Conservation (phyloP, 2,329 filamentous ascomycete genomes). For the Atkinsonella hypoxylon region DNA sequence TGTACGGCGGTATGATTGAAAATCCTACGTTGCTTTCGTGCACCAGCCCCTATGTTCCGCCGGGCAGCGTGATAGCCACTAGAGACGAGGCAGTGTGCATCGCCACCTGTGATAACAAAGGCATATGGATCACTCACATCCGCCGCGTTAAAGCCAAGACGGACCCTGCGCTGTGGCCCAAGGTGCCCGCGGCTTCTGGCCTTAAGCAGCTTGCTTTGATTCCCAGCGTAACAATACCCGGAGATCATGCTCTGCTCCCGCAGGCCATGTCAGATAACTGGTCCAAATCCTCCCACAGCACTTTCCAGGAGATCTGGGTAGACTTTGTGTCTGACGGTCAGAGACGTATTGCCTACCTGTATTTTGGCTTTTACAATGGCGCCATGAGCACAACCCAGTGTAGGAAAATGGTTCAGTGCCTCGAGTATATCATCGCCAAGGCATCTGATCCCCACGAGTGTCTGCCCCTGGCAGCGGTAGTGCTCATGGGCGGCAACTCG, state of each 20-base stretch:
- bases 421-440: conserved; percentile 21
- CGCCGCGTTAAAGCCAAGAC: conserved; percentile 25
- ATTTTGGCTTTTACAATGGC: conserved; percentile 32
- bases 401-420: conserved; percentile 21
- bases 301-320: conserved; percentile 28
- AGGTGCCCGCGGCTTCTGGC: conserved; percentile 24
- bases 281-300: conserved; percentile 15
- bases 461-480: conserved; percentile 21
- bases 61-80: conserved; percentile 21
- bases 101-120: conserved; percentile 24
- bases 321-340: conserved; percentile 18
- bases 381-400: conserved; percentile 30
- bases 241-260: conserved; percentile 6
- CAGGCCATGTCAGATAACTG: conserved; percentile 15
- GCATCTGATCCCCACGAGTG: conserved; percentile 7
- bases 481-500: conserved; percentile 24
- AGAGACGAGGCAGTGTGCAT: conserved; percentile 25
- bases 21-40: conserved; percentile 10
- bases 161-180: conserved; percentile 28
- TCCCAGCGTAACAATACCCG: conserved; percentile 9
- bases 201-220: conserved; percentile 23
- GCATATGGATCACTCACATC: conserved; percentile 29
- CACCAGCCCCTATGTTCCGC: not conserved
- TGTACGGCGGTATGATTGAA: conserved; percentile 30
- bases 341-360: conserved; percentile 23